phyloP scores from a whole-genome alignment of 108 stramenopile species.

The Skeletonema potamos region DNA sequence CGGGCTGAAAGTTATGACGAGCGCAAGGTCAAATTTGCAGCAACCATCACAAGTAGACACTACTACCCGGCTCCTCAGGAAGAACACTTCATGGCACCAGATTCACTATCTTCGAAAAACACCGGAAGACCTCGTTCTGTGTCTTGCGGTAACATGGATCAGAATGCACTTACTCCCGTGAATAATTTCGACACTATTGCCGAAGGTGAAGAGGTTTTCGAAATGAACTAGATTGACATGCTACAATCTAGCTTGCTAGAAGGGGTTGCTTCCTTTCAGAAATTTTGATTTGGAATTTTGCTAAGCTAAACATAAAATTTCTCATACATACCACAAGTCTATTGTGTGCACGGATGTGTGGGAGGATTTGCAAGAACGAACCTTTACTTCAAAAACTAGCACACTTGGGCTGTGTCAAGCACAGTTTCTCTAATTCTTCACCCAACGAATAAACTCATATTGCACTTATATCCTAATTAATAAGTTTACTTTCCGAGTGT shows the following conservation, averaged over 20 bases:
- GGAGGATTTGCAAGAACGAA: too few relatives aligned
- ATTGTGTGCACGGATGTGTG: too few relatives aligned
- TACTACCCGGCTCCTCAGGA: not conserved
- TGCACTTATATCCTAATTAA: not conserved
- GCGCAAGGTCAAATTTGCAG: not conserved
- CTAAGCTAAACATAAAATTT: not conserved
- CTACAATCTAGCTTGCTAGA: not conserved
- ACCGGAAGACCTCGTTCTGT: not conserved
- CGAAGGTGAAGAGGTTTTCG: not conserved
- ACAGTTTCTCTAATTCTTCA: not conserved
- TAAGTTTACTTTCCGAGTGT: constrained; percentile 57
- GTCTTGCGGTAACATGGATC: not conserved
- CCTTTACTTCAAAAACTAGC: too few relatives aligned
- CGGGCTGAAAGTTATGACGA: constrained; percentile 17
- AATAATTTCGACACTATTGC: not conserved
- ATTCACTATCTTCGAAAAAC: not conserved
- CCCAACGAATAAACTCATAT: not conserved
- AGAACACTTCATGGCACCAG: not conserved
- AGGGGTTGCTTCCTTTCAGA: not conserved
- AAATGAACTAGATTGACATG: not conserved
- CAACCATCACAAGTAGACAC: not conserved
- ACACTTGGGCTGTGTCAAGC: not conserved
- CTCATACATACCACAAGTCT: not conserved
- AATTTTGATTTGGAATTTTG: not conserved
- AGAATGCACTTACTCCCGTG: not conserved